A percentile compares a stretch with the other conserved stretches of the same genome.
phyloP scores from a whole-genome alignment of 495 filamentous ascomycete species.

The Astrothelium macrocarpum region DNA sequence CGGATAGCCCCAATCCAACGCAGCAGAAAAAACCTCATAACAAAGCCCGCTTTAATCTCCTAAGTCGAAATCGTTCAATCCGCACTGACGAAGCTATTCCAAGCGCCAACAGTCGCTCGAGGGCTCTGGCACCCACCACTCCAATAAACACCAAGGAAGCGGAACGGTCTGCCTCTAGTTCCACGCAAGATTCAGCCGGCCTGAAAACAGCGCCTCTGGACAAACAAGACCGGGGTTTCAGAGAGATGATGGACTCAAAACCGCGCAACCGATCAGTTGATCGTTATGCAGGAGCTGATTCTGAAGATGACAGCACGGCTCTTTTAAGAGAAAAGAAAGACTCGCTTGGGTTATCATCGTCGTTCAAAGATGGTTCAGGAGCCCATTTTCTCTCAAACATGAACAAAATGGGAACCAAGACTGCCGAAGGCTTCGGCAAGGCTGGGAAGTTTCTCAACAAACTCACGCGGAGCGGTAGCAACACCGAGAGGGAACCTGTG shows the following conservation, averaged over 20 bases:
- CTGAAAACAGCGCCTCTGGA: slow-evolving; percentile 53
- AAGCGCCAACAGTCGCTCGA: slow-evolving; percentile 31
- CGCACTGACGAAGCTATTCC: slow-evolving; percentile 41
- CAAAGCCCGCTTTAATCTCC: slow-evolving; percentile 44
- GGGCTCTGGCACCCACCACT: not conserved
- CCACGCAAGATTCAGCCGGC: slow-evolving; percentile 12
- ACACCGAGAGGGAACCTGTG: slow-evolving; percentile 52
- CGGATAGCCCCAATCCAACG: not conserved
- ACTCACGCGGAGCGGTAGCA: slow-evolving; percentile 59
- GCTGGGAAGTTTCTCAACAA: slow-evolving; percentile 70
- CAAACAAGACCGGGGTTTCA: slow-evolving; percentile 49
- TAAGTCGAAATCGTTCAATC: slow-evolving; percentile 56
- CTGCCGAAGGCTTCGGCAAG: slow-evolving; percentile 60
- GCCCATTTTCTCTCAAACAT: slow-evolving; percentile 61
- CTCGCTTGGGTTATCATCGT: slow-evolving; percentile 41
- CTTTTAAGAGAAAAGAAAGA: slow-evolving; percentile 43
- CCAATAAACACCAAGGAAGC: slow-evolving; percentile 13
- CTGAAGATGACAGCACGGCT: slow-evolving; percentile 30
- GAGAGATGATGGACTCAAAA: slow-evolving; percentile 52
- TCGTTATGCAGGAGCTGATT: slow-evolving; percentile 33
- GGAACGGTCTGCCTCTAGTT: not conserved
- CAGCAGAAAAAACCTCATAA: slow-evolving; percentile 10
- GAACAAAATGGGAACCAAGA: slow-evolving; percentile 59
- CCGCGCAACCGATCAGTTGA: slow-evolving; percentile 56
- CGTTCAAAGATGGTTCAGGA: slow-evolving; percentile 55